These are phyloP conservation scores for Piper longum DNA, from an alignment of 164 flowering plant genomes.

Conservation along the genomic window DNA sequence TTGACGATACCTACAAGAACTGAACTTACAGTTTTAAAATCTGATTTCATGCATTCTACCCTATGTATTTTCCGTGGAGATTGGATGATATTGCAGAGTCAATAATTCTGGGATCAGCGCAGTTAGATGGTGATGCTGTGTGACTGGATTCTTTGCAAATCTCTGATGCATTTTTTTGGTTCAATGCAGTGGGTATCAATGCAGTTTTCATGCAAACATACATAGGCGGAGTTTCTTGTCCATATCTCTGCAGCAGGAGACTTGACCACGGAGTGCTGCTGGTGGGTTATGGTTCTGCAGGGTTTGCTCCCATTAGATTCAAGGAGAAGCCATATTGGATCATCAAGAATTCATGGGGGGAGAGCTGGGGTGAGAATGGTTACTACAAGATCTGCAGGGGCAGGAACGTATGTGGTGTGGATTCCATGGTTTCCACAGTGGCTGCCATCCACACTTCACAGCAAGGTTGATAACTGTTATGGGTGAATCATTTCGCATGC, in stretches of 20 bases:
- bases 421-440: conserved; percentile 86
- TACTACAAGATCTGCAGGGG: conserved; percentile 92
- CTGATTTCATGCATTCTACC: too few species aligned
- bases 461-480: not conserved
- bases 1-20: too few species aligned
- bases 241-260: conserved; percentile 52
- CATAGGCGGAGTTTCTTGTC: conserved; percentile 83
- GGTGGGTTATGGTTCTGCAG: conserved; percentile 75
- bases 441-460: conserved; percentile 29
- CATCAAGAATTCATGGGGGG: conserved; percentile 95
- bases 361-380: conserved; percentile 79
- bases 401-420: conserved; percentile 73
- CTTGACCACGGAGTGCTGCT: conserved; percentile 81
- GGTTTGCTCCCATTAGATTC: conserved; percentile 52
- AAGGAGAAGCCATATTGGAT: conserved; percentile 90
- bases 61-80: too few species aligned
- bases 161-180: not conserved
- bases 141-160: not conserved
- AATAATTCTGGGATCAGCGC: too few species aligned
- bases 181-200: conserved; percentile 77
- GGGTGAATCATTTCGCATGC: not conserved
- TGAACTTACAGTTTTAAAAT: too few species aligned
- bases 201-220: conserved; percentile 94
- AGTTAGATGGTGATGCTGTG: not conserved
- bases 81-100: too few species aligned